Percentiles rank a stretch among this genome's conserved stretches.
phyloP scores from a whole-genome alignment of 2,329 filamentous ascomycete genomes.

The Coleophoma crateriformis region DNA sequence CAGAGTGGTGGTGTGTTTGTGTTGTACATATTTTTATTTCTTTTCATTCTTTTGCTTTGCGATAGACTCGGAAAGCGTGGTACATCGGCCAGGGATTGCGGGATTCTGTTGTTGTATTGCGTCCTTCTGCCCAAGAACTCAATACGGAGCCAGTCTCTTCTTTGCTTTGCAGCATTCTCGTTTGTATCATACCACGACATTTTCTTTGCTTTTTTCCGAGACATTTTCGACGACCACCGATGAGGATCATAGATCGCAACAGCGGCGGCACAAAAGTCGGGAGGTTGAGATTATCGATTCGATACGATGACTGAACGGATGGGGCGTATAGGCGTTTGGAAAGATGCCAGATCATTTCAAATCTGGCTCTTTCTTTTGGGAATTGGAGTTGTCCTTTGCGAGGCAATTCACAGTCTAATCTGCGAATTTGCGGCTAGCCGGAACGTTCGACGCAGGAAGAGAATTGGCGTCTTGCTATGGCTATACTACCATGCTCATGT shows the following conservation, averaged over 20 bases:
- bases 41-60: slow-evolving; percentile 14
- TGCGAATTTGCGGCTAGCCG: not conserved
- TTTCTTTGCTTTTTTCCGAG: slow-evolving; percentile 14
- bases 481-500: too few species aligned
- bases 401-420: not conserved
- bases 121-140: slow-evolving; percentile 6
- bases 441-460: not conserved
- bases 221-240: slow-evolving; percentile 12
- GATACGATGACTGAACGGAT: slow-evolving; percentile 23
- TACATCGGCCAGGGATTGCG: slow-evolving; percentile 8
- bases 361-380: slow-evolving; percentile 9
- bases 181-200: slow-evolving; percentile 27
- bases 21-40: slow-evolving; percentile 27
- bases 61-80: slow-evolving; percentile 19
- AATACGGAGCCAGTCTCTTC: slow-evolving; percentile 13
- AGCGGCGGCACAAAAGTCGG: slow-evolving; percentile 25
- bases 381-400: not conserved
- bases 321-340: slow-evolving; percentile 16
- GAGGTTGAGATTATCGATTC: slow-evolving; percentile 16
- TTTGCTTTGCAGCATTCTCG: slow-evolving; percentile 15
- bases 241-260: slow-evolving; percentile 20
- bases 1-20: slow-evolving; percentile 11
- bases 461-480: slow-evolving; percentile 9
- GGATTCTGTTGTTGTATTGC: slow-evolving; percentile 15
- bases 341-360: slow-evolving; percentile 18